Conservation (phyloP, 2,329 filamentous ascomycete species). For the Colletotrichum sp. region DNA sequence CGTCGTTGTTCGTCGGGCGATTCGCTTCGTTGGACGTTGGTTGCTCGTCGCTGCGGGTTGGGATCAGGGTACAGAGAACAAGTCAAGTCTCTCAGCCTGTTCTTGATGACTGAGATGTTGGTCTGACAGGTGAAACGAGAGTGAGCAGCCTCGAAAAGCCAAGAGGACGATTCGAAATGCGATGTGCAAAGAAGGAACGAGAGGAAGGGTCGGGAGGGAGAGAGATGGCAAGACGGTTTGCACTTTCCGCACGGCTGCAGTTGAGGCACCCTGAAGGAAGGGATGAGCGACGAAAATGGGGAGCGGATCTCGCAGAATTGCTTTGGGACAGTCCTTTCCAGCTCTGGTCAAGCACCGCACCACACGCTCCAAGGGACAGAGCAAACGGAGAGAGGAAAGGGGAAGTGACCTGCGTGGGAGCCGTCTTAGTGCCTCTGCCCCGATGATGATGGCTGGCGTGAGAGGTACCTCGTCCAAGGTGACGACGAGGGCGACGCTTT, state of each 20-base stretch:
- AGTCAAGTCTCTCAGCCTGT: neutral
- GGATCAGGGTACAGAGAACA: neutral
- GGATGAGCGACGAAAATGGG: neutral
- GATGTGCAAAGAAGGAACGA: slow-evolving; percentile 3
- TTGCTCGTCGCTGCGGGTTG: neutral
- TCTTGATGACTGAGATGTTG: neutral
- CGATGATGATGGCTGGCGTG: neutral
- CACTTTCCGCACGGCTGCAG: neutral
- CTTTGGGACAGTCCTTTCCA: neutral
- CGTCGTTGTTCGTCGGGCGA: neutral
- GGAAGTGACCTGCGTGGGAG: neutral
- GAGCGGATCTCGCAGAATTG: neutral
- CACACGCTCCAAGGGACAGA: neutral
- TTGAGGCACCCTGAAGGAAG: neutral
- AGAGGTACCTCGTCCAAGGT: neutral
- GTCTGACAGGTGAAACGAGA: slow-evolving; percentile 1
- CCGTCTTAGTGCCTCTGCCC: neutral
- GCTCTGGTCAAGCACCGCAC: neutral
- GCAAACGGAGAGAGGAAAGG: neutral
- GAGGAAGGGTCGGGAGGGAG: neutral
- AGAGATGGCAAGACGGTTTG: neutral
- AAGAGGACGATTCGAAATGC: neutral
- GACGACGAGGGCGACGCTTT: neutral
- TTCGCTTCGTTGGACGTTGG: neutral
- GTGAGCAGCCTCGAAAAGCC: neutral